These are phyloP conservation scores for Wickerhamomyces sp. DNA, from an alignment of 1,139 yeast species.

Conservation along the genomic window DNA sequence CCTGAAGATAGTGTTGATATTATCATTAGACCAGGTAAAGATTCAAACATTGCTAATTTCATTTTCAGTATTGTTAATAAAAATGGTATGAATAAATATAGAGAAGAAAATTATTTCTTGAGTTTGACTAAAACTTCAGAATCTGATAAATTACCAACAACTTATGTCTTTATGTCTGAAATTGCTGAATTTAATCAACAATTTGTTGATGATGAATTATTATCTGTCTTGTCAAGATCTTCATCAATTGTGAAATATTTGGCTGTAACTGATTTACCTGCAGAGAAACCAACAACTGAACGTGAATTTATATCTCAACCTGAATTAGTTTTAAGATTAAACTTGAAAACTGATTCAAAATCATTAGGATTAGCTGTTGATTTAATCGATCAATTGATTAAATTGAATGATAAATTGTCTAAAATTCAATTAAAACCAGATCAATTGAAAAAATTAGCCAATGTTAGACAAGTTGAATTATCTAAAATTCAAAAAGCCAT, in stretches of 20 bases:
- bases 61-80: slow-evolving; percentile 84
- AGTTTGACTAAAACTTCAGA: slow-evolving; percentile 78
- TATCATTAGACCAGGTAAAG: slow-evolving; percentile 54
- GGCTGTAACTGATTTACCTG: slow-evolving; percentile 80
- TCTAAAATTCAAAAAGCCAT: slow-evolving; percentile 59
- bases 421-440: slow-evolving; percentile 45
- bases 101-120: slow-evolving; percentile 74
- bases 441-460: slow-evolving; percentile 67
- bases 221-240: slow-evolving; percentile 44
- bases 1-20: slow-evolving; percentile 63
- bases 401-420: slow-evolving; percentile 44
- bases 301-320: slow-evolving; percentile 44
- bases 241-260: slow-evolving; percentile 56
- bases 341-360: slow-evolving; percentile 39
- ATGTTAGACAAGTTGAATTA: slow-evolving; percentile 37
- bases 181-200: slow-evolving; percentile 72
- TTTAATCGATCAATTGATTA: slow-evolving; percentile 48
- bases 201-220: slow-evolving; percentile 47
- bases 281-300: slow-evolving; percentile 54
- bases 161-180: slow-evolving; percentile 88
- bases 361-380: slow-evolving; percentile 44
- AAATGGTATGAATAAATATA: slow-evolving; percentile 69
- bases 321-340: slow-evolving; percentile 47
- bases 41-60: slow-evolving; percentile 55
- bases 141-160: slow-evolving; percentile 61